These are phyloP conservation scores for Sambucus nigra DNA, from an alignment of 129 eudicot species.

Conservation along the genomic window DNA sequence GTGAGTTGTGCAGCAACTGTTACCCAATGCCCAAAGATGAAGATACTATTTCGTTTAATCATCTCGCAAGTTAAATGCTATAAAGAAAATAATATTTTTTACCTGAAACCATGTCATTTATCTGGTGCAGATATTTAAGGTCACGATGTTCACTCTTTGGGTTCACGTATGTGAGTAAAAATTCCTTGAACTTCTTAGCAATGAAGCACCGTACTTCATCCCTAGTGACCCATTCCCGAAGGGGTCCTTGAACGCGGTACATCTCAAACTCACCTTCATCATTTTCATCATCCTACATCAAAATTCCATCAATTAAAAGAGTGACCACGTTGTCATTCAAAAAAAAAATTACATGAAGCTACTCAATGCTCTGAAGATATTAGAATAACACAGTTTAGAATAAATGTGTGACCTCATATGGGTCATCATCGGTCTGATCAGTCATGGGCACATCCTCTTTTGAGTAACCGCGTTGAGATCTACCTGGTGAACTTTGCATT, in stretches of 20 bases:
- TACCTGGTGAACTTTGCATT: constrained; percentile 61
- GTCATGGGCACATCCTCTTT: constrained; percentile 73
- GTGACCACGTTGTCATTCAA: neutral
- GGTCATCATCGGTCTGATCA: constrained; percentile 79
- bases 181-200: constrained; percentile 84
- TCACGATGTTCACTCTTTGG: constrained; percentile 51
- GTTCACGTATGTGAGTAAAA: constrained; percentile 57
- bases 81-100: constrained; percentile 6
- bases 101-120: constrained; percentile 97
- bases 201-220: constrained; percentile 98
- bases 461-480: constrained; percentile 53
- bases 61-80: neutral
- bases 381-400: constrained; percentile 8
- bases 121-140: constrained; percentile 61
- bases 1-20: neutral
- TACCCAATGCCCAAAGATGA: neutral
- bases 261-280: constrained; percentile 90
- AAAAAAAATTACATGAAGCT: neutral
- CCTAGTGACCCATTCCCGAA: constrained; percentile 98
- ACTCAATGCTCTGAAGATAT: neutral
- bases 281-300: constrained; percentile 59
- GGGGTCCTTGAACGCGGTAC: constrained; percentile 94
- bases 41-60: neutral
- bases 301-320: neutral
- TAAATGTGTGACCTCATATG: constrained; percentile 39